Conservation (phyloP, 495 filamentous ascomycete genomes). For the Penicillium robsamsonii region DNA sequence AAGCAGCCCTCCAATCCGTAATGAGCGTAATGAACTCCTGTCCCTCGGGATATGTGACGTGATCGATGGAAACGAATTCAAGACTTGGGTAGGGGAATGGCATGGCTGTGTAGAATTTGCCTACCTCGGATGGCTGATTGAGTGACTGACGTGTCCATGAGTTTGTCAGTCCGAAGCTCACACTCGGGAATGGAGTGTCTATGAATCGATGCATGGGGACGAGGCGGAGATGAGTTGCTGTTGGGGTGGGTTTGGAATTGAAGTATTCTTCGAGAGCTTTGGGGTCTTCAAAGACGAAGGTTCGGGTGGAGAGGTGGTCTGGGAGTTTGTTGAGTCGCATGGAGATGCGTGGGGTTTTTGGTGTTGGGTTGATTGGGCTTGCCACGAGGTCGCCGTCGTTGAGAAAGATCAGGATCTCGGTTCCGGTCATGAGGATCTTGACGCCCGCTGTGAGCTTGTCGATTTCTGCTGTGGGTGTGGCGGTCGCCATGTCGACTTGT, state of each 20-base stretch:
- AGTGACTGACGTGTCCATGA: not conserved
- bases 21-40: not conserved
- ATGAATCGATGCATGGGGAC: not conserved
- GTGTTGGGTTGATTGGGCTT: not conserved
- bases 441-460: not conserved
- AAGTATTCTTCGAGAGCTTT: not conserved
- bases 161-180: not conserved
- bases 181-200: not conserved
- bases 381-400: not conserved
- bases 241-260: not conserved
- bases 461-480: not conserved
- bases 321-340: not conserved
- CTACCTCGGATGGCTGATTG: not conserved
- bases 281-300: slow-evolving; percentile 1
- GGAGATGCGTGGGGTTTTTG: not conserved
- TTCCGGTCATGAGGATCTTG: not conserved
- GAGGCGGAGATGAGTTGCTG: not conserved
- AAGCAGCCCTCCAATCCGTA: not conserved
- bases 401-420: not conserved
- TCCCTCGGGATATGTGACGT: not conserved
- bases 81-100: not conserved
- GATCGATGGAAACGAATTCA: not conserved
- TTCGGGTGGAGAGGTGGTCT: not conserved
- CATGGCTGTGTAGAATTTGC: not conserved
- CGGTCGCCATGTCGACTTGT: not conserved